These are phyloP conservation scores for Cadophora malorum DNA, from an alignment of 2,329 filamentous ascomycete genomes.

Conservation along the genomic window DNA sequence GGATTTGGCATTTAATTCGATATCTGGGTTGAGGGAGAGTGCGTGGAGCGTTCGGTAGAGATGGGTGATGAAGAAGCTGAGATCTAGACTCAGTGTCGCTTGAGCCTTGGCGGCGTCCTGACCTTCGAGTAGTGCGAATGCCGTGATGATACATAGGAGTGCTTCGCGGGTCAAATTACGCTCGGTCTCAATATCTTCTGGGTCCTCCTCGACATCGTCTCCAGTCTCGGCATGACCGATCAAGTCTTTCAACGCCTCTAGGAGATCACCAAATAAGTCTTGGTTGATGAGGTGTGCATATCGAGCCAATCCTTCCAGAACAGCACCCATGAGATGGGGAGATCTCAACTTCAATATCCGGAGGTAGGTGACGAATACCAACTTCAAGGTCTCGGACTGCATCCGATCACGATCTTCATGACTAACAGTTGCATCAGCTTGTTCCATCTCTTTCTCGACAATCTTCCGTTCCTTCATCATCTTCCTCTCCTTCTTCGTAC, in stretches of 20 bases:
- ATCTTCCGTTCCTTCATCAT: slow-evolving; percentile 82
- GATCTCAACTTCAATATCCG: slow-evolving; percentile 85
- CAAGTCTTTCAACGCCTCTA: slow-evolving; percentile 93
- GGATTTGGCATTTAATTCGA: slow-evolving; percentile 80
- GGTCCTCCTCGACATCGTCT: slow-evolving; percentile 51
- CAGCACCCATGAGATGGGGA: slow-evolving; percentile 91
- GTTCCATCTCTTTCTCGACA: slow-evolving; percentile 90
- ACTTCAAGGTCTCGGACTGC: slow-evolving; percentile 93
- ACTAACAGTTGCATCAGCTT: slow-evolving; percentile 88
- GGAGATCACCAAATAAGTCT: slow-evolving; percentile 95
- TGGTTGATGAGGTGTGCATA: slow-evolving; percentile 98
- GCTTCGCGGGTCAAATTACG: slow-evolving; percentile 85
- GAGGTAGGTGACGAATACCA: slow-evolving; percentile 96
- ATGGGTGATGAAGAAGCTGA: slow-evolving; percentile 93
- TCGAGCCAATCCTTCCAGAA: slow-evolving; percentile 90
- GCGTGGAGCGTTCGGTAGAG: slow-evolving; percentile 86
- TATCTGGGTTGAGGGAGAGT: slow-evolving; percentile 80
- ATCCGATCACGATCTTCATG: slow-evolving; percentile 93
- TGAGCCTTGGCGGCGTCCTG: slow-evolving; percentile 91
- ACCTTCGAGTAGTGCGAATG: slow-evolving; percentile 93
- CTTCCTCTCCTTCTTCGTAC: slow-evolving; percentile 89
- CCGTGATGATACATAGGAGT: slow-evolving; percentile 93
- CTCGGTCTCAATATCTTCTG: slow-evolving; percentile 58
- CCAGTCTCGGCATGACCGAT: slow-evolving; percentile 75
- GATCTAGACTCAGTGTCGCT: slow-evolving; percentile 81